A percentile compares a stretch with the other conserved stretches of the same genome.
Conservation (phyloP, 75 land plant genomes). For the Picea glauca region DNA sequence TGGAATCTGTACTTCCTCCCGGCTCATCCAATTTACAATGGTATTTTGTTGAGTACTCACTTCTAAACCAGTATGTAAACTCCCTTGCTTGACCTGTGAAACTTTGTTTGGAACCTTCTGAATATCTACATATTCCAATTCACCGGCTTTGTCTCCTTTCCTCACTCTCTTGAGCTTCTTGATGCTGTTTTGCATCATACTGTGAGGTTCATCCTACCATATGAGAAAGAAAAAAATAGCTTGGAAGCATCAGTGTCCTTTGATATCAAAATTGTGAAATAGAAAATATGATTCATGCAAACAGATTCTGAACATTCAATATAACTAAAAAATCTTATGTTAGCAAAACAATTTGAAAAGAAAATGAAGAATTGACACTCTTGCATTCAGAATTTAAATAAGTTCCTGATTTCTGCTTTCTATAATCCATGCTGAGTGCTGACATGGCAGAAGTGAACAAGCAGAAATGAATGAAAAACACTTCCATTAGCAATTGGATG, state of each 20-base stretch:
- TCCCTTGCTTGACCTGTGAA: not conserved
- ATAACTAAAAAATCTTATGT: too few species aligned
- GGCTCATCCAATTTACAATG: constrained; percentile 38
- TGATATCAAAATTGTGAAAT: not conserved
- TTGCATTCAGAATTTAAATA: too few species aligned
- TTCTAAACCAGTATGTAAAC: not conserved
- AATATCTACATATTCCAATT: not conserved
- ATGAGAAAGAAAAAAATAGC: not conserved
- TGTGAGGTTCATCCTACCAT: constrained; percentile 9
- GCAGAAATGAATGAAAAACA: too few species aligned
- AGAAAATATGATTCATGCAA: not conserved
- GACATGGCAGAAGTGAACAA: too few species aligned
- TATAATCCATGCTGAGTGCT: too few species aligned
- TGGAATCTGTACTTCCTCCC: constrained; percentile 23
- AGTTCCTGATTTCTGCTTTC: too few species aligned
- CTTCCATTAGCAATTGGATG: too few species aligned
- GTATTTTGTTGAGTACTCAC: constrained; percentile 6
- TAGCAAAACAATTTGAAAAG: too few species aligned
- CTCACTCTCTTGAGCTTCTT: constrained; percentile 19
- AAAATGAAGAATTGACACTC: too few species aligned
- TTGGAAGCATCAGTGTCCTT: not conserved
- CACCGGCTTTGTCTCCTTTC: constrained; percentile 9
- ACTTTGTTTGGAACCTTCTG: not conserved
- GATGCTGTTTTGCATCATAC: constrained; percentile 9
- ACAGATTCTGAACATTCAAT: not conserved